phyloP scores from a whole-genome alignment of 2,329 filamentous ascomycete genomes.

The Penicillium freii region DNA sequence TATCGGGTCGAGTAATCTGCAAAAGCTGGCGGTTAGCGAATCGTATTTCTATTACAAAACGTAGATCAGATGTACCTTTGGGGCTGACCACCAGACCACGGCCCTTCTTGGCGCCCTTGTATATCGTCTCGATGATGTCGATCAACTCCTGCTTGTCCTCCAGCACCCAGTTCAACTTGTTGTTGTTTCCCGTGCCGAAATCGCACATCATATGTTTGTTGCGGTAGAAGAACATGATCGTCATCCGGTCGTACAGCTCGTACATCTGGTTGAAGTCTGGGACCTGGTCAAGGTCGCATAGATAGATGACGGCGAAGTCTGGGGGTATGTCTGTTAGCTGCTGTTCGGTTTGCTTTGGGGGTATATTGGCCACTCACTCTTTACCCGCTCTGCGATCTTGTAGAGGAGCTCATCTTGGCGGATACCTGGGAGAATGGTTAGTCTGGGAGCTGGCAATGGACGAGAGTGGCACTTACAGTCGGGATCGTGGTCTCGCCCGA shows the following conservation, averaged over 20 bases:
- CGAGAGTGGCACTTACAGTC: constrained; percentile 52
- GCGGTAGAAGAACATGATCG: constrained; percentile 69
- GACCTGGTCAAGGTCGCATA: constrained; percentile 88
- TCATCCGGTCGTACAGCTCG: constrained; percentile 81
- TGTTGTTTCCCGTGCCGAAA: constrained; percentile 97
- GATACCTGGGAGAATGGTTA: constrained; percentile 51
- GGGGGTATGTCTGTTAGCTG: constrained; percentile 3
- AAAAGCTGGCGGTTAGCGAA: constrained; percentile 6
- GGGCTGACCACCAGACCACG: constrained; percentile 93
- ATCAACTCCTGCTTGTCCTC: constrained; percentile 99
- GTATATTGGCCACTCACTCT: constrained; percentile 51
- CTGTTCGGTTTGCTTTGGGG: constrained; percentile 47
- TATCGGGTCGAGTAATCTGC: constrained; percentile 66
- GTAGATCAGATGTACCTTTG: constrained; percentile 60
- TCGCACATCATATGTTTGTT: constrained; percentile 96
- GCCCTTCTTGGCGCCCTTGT: constrained; percentile 97
- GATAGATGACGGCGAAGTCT: constrained; percentile 66
- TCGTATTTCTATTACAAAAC: not conserved
- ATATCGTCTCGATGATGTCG: constrained; percentile 97
- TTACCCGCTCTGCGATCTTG: constrained; percentile 87
- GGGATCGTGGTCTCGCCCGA: constrained; percentile 80
- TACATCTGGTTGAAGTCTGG: constrained; percentile 98
- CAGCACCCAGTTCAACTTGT: constrained; percentile 93
- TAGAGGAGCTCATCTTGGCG: constrained; percentile 90
- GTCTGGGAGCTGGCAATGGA: constrained; percentile 1